Percentiles rank a stretch among this genome's conserved stretches.
Evolutionary conservation across 2,329 filamentous ascomycete genomes (phyloP).

Genomic region (Fusarium equiseti): DNA sequence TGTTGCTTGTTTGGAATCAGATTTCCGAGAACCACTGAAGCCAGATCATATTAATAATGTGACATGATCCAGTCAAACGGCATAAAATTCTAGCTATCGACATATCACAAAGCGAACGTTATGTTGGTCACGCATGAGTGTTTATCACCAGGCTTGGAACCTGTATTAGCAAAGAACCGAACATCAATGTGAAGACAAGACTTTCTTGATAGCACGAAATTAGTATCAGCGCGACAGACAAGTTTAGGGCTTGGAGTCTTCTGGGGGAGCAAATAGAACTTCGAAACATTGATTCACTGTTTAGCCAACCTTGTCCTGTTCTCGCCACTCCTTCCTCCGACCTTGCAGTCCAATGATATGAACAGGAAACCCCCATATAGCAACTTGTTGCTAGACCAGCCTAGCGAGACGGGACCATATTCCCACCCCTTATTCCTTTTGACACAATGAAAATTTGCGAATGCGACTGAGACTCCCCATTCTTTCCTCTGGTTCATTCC

Average conservation of each 20-base stretch:
- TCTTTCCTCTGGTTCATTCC: conserved; percentile 5
- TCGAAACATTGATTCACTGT: conserved; percentile 17
- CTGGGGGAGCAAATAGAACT: background rate
- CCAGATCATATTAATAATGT: background rate
- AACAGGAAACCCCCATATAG: conserved; percentile 18
- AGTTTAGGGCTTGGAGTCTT: background rate
- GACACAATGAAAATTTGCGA: conserved; percentile 41
- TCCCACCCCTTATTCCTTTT: conserved; percentile 24
- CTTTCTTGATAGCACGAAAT: background rate
- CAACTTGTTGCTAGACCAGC: background rate
- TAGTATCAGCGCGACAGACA: background rate
- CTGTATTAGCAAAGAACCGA: background rate
- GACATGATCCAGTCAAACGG: background rate
- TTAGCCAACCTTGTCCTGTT: conserved; percentile 11
- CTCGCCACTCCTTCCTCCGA: conserved; percentile 11
- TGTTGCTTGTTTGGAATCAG: background rate
- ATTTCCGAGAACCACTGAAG: background rate
- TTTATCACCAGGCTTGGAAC: background rate
- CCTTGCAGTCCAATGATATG: conserved; percentile 33
- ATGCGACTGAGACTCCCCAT: conserved; percentile 9
- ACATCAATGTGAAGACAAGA: background rate
- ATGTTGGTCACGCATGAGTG: background rate
- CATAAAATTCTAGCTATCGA: background rate
- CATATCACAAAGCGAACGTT: background rate
- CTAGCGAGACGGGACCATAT: background rate